phyloP scores from a whole-genome alignment of 2,329 filamentous ascomycete species.

The Pseudofabraea citricarpa region DNA sequence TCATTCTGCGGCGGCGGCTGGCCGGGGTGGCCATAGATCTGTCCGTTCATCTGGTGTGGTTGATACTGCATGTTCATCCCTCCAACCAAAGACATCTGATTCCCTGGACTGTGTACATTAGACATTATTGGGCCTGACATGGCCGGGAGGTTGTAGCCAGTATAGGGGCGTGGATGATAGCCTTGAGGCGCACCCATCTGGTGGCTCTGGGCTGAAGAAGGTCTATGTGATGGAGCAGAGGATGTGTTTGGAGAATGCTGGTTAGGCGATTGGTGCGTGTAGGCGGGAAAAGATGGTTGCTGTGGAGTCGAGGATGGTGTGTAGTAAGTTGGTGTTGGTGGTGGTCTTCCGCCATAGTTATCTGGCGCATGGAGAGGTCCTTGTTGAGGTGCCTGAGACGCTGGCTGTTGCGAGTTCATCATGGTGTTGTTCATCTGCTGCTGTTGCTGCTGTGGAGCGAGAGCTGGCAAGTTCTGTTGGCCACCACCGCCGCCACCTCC shows the following conservation, averaged over 20 bases:
- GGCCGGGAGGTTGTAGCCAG: conserved; percentile 52
- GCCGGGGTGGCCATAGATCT: conserved; percentile 55
- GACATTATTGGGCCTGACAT: conserved; percentile 68
- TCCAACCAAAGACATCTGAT: conserved; percentile 67
- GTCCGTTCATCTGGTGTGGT: conserved; percentile 37
- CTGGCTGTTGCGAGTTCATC: conserved; percentile 42
- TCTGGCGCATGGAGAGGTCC: conserved; percentile 57
- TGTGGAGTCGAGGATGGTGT: conserved; percentile 45
- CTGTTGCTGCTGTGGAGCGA: conserved; percentile 28
- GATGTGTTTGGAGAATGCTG: conserved; percentile 36
- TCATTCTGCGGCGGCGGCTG: conserved; percentile 59
- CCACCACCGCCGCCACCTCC: conserved; percentile 34
- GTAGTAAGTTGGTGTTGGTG: conserved; percentile 55
- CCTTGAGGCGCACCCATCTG: conserved; percentile 51
- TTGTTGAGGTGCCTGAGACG: conserved; percentile 42
- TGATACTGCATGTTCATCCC: conserved; percentile 43
- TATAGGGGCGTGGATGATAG: conserved; percentile 42
- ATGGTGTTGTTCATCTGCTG: conserved; percentile 36
- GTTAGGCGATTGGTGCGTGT: conserved; percentile 44
- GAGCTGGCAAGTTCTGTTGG: conserved; percentile 32
- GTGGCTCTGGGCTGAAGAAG: conserved; percentile 31
- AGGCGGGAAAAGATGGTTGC: conserved; percentile 40
- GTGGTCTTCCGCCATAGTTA: conserved; percentile 46
- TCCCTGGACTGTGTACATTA: conserved; percentile 70
- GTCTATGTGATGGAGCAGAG: conserved; percentile 31